Evolutionary conservation across 345 rosid genomes (phyloP), one percentile per base, ranked within the genome.

Genomic region (Rhodamnia argentea): DNA sequence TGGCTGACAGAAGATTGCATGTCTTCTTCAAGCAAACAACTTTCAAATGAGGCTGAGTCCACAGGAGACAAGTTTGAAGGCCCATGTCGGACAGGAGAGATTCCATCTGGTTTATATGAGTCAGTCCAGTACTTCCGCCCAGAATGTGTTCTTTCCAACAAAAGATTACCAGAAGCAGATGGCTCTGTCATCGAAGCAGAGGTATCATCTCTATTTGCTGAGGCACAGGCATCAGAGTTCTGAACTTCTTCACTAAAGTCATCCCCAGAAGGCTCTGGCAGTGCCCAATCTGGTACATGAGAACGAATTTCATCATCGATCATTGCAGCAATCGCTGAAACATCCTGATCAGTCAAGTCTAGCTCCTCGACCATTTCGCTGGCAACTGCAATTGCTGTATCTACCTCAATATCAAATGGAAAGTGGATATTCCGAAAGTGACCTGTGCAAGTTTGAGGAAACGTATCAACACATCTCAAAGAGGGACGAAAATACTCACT

Each of bases 281-380:
- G 91, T 40, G 86, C 85, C 99, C 99, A 97, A 56, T 91, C 93
- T 0, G 98, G 94, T 70, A 94, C 90, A 85, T 91, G 97, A 26
- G 95, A 93, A 88, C 52, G 91, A 85, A 97, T 95, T 92, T 97
- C 99, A 6, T 87, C 37, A 70, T 95, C 96, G 24, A 97, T 96
- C 94, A 96, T 96, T 40, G 89, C 93, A 70, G 95, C 92, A 40
- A 97, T 93, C 42, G 93, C 86, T 32, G 98, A 90, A 84, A 94
- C 93, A 89, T 96, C 99, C 89, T 96, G 98, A 91, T 95, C 98
- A 18, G 99, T 94, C 82, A 97, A 89, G 89, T 95, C 96, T 89
- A 97, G 84, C 89, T 97, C 98, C 83, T 96, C 94, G 29, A 97
- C 98, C 99, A 96, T 97, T 93, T 97, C 99, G 52, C 95, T 91